Evolutionary conservation across 2,329 filamentous ascomycete species (phyloP).

Genomic region (Alternaria solani): DNA sequence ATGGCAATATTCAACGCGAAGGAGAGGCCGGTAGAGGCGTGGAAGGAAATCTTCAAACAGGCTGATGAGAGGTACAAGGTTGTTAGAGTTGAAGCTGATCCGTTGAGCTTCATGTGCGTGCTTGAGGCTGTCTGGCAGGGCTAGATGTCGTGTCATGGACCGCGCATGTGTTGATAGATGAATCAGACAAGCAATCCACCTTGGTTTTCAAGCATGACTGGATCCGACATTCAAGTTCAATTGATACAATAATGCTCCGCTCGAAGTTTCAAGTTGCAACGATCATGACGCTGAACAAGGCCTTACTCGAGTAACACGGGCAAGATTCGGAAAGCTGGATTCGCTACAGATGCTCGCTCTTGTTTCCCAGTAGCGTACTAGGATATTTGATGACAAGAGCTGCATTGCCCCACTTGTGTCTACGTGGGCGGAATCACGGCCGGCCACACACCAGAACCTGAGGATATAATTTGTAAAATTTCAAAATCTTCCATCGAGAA

Average conservation of each 20-base stretch:
- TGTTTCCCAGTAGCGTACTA: neutral
- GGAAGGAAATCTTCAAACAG: conserved; percentile 55
- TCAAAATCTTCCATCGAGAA: too few relatives aligned
- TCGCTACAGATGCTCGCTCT: neutral
- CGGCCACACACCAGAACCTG: too few relatives aligned
- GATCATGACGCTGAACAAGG: neutral
- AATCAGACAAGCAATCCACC: neutral
- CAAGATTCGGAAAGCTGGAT: neutral
- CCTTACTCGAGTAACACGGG: neutral
- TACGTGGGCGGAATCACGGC: too few relatives aligned
- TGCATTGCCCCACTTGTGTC: neutral
- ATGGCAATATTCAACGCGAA: conserved; percentile 60
- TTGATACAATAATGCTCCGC: neutral
- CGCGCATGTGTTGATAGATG: neutral
- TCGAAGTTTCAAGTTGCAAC: neutral
- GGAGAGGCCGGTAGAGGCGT: conserved; percentile 58
- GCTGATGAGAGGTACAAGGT: conserved; percentile 60
- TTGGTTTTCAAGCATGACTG: neutral
- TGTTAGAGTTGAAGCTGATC: conserved; percentile 32
- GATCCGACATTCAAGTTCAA: neutral
- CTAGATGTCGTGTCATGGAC: neutral
- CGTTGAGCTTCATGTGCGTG: conserved; percentile 35
- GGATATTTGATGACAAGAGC: neutral
- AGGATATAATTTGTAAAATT: too few relatives aligned
- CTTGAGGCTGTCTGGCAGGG: conserved; percentile 41